phyloP scores from a whole-genome alignment of 2,329 filamentous ascomycete genomes.

The Huntiella savannae region DNA sequence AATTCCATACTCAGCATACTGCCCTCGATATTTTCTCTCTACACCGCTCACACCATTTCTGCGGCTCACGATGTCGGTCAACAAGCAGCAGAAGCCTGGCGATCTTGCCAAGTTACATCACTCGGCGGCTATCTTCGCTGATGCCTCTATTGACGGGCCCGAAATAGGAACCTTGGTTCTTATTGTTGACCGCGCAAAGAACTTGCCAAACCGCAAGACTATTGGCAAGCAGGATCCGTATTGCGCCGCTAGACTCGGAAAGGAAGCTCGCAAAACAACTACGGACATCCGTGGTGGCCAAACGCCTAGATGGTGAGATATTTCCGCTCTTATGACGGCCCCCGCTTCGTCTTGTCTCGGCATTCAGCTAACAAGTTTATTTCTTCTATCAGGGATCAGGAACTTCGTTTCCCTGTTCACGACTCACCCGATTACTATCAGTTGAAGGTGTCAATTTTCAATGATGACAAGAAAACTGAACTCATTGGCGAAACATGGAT shows the following conservation, averaged over 20 bases:
- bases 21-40: neutral
- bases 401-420: constrained; percentile 87
- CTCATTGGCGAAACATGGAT: constrained; percentile 90
- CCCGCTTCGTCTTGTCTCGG: neutral
- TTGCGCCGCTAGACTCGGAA: constrained; percentile 79
- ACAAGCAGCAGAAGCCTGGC: constrained; percentile 31
- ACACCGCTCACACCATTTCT: neutral
- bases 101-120: constrained; percentile 43
- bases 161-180: constrained; percentile 83
- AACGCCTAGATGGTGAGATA: constrained; percentile 70
- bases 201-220: constrained; percentile 85
- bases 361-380: constrained; percentile 11
- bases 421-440: constrained; percentile 93
- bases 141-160: constrained; percentile 84
- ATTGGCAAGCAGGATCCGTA: constrained; percentile 99
- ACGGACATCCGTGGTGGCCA: constrained; percentile 89
- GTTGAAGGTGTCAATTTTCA: constrained; percentile 89
- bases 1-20: neutral
- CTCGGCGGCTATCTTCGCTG: constrained; percentile 82
- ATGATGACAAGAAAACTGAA: constrained; percentile 95
- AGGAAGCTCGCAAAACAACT: constrained; percentile 92
- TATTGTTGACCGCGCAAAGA: constrained; percentile 88
- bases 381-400: constrained; percentile 61
- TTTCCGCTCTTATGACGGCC: neutral
- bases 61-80: constrained; percentile 23